Evolutionary conservation across 2,329 filamentous ascomycete genomes (phyloP).

Genomic region (Pseudopyrenochaeta lycopersici): DNA sequence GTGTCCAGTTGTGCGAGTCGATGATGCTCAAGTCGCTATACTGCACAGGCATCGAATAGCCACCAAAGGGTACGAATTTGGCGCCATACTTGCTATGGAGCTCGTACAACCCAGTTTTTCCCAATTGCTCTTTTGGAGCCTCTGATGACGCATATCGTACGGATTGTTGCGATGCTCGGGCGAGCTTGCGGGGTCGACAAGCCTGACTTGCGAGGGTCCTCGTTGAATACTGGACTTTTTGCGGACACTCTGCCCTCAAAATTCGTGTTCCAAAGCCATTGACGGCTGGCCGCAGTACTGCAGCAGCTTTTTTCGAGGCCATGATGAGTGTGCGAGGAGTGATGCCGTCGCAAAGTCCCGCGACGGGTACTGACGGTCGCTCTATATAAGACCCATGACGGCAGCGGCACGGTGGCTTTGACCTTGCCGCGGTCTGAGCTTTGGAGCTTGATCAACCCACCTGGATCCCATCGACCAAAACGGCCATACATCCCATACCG

Average conservation of each 20-base stretch:
- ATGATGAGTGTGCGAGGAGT: conserved; percentile 31
- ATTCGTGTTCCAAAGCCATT: conserved; percentile 30
- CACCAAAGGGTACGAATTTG: conserved; percentile 97
- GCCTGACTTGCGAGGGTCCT: conserved; percentile 26
- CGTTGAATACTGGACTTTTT: conserved; percentile 18
- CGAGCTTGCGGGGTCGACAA: conserved; percentile 35
- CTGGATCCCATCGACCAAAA: conserved; percentile 27
- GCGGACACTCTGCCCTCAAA: conserved; percentile 19
- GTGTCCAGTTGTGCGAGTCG: conserved; percentile 90
- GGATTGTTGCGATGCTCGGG: conserved; percentile 21
- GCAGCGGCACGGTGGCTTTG: conserved; percentile 20
- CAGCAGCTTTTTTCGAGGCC: conserved; percentile 38
- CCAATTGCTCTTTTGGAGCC: conserved; percentile 41
- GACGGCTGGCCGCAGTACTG: conserved; percentile 33
- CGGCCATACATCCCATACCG: conserved; percentile 28
- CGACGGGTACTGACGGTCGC: conserved; percentile 27
- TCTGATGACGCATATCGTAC: conserved; percentile 42
- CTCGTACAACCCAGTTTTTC: conserved; percentile 78
- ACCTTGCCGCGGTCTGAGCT: conserved; percentile 24
- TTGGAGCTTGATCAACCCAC: conserved; percentile 25
- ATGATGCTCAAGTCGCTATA: conserved; percentile 80
- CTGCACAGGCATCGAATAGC: conserved; percentile 91
- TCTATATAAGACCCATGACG: conserved; percentile 28
- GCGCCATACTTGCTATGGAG: conserved; percentile 80
- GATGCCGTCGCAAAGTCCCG: neutral